Percentiles rank a stretch among this genome's conserved stretches.
Evolutionary conservation across 768 basidiomycete species (phyloP).

Genomic region (Dacryopinax spathularia): DNA sequence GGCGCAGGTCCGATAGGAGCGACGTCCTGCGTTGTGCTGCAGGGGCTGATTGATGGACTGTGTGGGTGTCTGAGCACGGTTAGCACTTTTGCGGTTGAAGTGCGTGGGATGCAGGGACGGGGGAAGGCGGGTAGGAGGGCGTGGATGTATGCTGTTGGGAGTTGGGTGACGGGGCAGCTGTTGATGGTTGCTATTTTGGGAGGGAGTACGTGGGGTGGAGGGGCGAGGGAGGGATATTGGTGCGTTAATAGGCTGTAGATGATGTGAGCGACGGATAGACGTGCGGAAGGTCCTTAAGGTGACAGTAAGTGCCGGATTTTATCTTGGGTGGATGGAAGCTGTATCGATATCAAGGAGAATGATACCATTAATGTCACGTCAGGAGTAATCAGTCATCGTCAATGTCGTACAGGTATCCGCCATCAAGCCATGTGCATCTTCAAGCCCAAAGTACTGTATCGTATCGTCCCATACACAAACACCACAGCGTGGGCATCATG

Average conservation of each 20-base stretch:
- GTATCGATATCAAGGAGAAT: not conserved
- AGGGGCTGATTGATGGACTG: conserved; percentile 79
- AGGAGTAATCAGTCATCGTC: too few relatives aligned
- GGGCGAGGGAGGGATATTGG: not conserved
- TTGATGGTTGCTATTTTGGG: conserved; percentile 62
- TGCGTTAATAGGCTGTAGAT: not conserved
- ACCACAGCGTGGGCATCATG: too few relatives aligned
- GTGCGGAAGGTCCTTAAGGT: too few relatives aligned
- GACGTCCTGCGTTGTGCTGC: conserved; percentile 53
- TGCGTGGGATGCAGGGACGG: conserved; percentile 35
- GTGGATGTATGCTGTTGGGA: conserved; percentile 52
- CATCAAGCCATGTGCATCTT: too few relatives aligned
- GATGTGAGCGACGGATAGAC: too few relatives aligned
- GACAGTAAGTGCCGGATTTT: too few relatives aligned
- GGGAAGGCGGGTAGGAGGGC: conserved; percentile 32
- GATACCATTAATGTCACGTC: too few relatives aligned
- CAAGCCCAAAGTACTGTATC: too few relatives aligned
- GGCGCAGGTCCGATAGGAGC: not conserved
- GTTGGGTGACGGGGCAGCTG: conserved; percentile 56
- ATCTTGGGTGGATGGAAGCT: too few relatives aligned
- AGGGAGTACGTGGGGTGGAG: conserved; percentile 40
- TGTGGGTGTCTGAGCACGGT: conserved; percentile 92
- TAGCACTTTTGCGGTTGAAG: conserved; percentile 80
- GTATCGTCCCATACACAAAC: too few relatives aligned
- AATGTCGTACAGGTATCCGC: too few relatives aligned